Percentiles rank a stretch among this genome's conserved stretches.
phyloP scores from a whole-genome alignment of 805 yeast genomes.

The Lipomyces spencermartinsiae region DNA sequence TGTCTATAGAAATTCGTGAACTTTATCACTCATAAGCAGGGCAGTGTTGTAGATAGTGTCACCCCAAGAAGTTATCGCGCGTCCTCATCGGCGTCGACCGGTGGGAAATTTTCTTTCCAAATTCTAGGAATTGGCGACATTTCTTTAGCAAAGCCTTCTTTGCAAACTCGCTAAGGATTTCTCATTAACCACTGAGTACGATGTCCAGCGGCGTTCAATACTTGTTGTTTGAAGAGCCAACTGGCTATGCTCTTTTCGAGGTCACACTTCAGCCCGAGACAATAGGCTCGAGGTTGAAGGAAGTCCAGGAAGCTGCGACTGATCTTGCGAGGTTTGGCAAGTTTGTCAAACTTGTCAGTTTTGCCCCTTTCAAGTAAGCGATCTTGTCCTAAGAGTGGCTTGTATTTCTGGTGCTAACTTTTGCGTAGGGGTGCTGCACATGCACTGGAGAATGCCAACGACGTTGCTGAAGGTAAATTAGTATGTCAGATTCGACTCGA shows the following conservation, averaged over 20 bases:
- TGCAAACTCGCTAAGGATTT: background rate
- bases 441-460: constrained; percentile 97
- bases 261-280: constrained; percentile 93
- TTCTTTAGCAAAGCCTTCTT: background rate
- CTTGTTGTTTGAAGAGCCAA: constrained; percentile 96
- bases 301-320: constrained; percentile 87
- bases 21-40: background rate
- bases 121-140: background rate
- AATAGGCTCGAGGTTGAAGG: constrained; percentile 87
- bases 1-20: background rate
- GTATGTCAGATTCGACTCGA: background rate
- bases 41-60: background rate
- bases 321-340: constrained; percentile 90
- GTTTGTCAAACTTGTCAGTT: constrained; percentile 89
- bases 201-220: constrained; percentile 65
- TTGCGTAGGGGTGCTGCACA: constrained; percentile 86
- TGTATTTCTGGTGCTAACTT: background rate
- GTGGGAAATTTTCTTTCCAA: background rate
- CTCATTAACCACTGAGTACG: background rate
- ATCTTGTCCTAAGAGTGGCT: background rate
- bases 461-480: constrained; percentile 82
- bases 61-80: background rate
- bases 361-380: constrained; percentile 84
- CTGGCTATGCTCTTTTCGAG: constrained; percentile 96
- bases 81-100: background rate